phyloP scores from a whole-genome alignment of 2,329 filamentous ascomycete genomes.

The Microdochium trichocladiopsis region DNA sequence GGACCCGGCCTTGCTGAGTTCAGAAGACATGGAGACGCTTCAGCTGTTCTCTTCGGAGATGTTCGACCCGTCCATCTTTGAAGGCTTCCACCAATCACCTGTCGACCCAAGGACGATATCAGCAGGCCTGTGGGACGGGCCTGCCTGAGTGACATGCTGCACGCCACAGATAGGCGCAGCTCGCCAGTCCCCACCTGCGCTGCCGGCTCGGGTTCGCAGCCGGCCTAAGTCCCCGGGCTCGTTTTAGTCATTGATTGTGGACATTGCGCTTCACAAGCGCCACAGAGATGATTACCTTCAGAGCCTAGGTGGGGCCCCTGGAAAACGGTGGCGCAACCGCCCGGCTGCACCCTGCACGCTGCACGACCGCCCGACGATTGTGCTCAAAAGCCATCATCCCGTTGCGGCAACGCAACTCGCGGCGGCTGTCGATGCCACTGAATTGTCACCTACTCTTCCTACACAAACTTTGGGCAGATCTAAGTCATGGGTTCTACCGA shows the following conservation, averaged over 20 bases:
- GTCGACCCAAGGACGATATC: slow-evolving; percentile 10
- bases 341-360: background rate
- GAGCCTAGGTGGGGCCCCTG: no score
- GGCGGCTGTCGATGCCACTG: background rate
- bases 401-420: background rate
- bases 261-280: background rate
- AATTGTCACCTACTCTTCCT: background rate
- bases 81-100: slow-evolving; percentile 1
- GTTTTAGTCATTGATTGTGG: background rate
- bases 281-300: background rate
- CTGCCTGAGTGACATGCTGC: background rate
- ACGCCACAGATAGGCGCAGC: background rate
- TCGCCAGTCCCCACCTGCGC: background rate
- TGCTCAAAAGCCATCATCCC: background rate
- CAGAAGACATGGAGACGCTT: slow-evolving; percentile 1
- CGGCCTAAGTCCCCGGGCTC: background rate
- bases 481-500: background rate
- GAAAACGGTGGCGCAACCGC: background rate
- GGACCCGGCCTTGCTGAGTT: background rate
- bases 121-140: background rate
- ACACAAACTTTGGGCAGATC: background rate
- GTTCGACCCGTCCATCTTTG: slow-evolving; percentile 2
- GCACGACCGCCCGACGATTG: background rate
- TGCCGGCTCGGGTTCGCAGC: background rate
- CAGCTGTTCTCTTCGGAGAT: slow-evolving; percentile 1